Evolutionary conservation across 495 filamentous ascomycete species (phyloP).

Genomic region (Hypoxylon cercidicola): DNA sequence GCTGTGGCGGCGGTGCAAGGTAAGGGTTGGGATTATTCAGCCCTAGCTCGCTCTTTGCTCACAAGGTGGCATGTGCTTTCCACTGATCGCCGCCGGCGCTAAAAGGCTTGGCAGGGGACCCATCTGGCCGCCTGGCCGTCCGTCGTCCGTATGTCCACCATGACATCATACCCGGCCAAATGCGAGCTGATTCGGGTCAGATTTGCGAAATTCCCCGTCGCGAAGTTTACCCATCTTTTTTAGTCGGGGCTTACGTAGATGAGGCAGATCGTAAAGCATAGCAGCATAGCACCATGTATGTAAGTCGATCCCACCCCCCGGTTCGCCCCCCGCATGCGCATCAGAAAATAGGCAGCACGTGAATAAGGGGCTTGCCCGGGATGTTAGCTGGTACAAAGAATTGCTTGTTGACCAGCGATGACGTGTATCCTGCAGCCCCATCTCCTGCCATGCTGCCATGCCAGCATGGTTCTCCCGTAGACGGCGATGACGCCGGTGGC

Average conservation of each 20-base stretch:
- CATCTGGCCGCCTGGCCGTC: constrained; percentile 38
- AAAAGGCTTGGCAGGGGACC: constrained; percentile 47
- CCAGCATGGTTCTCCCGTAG: constrained; percentile 16
- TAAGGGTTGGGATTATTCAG: constrained; percentile 29
- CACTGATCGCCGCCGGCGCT: constrained; percentile 21
- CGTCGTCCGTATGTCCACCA: constrained; percentile 23
- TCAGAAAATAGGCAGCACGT: constrained; percentile 35
- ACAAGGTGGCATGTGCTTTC: constrained; percentile 17
- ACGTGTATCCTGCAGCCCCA: constrained; percentile 33
- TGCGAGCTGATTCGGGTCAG: neutral
- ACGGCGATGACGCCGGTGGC: constrained; percentile 40
- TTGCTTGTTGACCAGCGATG: constrained; percentile 40
- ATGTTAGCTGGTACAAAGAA: constrained; percentile 2
- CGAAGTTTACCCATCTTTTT: neutral
- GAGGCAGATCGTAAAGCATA: constrained; percentile 16
- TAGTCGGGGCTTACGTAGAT: constrained; percentile 32
- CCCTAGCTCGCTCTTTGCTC: constrained; percentile 35
- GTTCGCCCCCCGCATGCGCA: constrained; percentile 24
- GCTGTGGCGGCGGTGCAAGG: constrained; percentile 17
- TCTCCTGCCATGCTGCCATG: constrained; percentile 33
- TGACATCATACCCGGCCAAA: constrained; percentile 33
- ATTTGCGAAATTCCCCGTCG: constrained; percentile 15
- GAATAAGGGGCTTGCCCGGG: constrained; percentile 27
- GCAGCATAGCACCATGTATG: neutral
- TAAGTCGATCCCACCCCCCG: neutral